Percentiles rank a stretch among this genome's conserved stretches.
These are phyloP conservation scores for Pestalotiopsis sp. DNA, from an alignment of 2,329 filamentous ascomycete species.

Conservation along the genomic window DNA sequence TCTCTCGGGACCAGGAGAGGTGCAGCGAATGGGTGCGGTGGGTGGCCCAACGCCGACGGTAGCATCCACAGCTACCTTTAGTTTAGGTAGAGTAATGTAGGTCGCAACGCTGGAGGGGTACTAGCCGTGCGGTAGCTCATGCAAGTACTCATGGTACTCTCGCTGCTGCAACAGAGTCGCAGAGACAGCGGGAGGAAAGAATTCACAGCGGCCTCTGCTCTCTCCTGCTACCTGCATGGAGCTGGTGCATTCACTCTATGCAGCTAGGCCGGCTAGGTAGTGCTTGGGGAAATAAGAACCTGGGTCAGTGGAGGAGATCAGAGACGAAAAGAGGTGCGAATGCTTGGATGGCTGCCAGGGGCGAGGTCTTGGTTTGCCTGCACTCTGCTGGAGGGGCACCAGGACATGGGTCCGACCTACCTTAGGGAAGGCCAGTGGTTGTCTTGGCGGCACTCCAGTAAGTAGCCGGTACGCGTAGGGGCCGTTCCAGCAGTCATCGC, in stretches of 20 bases:
- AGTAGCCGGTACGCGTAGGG: constrained; percentile 5
- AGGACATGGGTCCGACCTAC: constrained; percentile 3
- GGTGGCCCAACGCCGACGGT: neutral
- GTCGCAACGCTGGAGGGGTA: neutral
- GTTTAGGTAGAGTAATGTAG: neutral
- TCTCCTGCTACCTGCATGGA: neutral
- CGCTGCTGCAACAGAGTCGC: neutral
- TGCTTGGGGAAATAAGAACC: constrained; percentile 9
- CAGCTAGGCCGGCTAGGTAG: neutral
- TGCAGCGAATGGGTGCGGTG: neutral
- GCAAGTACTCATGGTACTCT: neutral
- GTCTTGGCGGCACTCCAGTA: neutral
- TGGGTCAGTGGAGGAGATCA: constrained; percentile 6
- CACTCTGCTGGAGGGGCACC: neutral
- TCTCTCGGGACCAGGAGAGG: neutral
- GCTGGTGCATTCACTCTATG: neutral
- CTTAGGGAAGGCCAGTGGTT: neutral
- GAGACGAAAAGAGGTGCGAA: constrained; percentile 9
- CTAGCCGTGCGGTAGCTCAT: neutral
- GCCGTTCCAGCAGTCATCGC: neutral
- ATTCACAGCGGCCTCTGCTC: neutral
- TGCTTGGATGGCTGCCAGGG: neutral
- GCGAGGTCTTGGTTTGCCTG: neutral
- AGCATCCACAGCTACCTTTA: neutral
- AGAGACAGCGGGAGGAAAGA: neutral